These are phyloP conservation scores for Trichosporon sp. DNA, from an alignment of 1,284 basidiomycete genomes.

Conservation along the genomic window DNA sequence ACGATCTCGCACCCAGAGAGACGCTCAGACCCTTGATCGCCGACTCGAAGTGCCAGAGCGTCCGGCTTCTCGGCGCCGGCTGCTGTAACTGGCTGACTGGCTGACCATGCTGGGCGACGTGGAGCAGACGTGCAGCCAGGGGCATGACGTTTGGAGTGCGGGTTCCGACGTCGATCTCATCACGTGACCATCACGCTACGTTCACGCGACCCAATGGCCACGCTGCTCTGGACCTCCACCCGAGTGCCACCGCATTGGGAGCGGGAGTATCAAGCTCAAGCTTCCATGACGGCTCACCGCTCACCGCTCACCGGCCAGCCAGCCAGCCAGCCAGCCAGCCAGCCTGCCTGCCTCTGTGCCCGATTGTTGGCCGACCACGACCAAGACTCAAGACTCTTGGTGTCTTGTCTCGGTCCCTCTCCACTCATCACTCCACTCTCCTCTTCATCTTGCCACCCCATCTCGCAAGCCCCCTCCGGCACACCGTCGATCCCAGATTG, in stretches of 20 bases:
- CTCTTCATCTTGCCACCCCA: not conserved
- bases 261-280: not conserved
- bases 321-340: not conserved
- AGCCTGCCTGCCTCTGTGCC: not conserved
- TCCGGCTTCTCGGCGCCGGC: not conserved
- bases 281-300: not conserved
- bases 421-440: not conserved
- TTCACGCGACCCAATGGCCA: not conserved
- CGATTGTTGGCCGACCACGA: constrained; percentile 1
- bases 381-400: not conserved
- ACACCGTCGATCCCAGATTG: not conserved
- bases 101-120: not conserved
- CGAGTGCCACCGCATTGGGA: not conserved
- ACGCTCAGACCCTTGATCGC: not conserved
- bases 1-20: not conserved
- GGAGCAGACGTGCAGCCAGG: not conserved
- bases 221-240: not conserved
- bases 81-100: too few relatives aligned
- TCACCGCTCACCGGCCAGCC: not conserved
- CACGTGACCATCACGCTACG: not conserved
- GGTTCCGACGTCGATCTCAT: not conserved
- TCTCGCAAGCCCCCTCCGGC: not conserved
- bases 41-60: too few relatives aligned
- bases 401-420: not conserved
- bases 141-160: not conserved